Base-by-base conservation (phyloP, 495 filamentous ascomycete genomes). In the Aspergillus nidulans region DNA sequence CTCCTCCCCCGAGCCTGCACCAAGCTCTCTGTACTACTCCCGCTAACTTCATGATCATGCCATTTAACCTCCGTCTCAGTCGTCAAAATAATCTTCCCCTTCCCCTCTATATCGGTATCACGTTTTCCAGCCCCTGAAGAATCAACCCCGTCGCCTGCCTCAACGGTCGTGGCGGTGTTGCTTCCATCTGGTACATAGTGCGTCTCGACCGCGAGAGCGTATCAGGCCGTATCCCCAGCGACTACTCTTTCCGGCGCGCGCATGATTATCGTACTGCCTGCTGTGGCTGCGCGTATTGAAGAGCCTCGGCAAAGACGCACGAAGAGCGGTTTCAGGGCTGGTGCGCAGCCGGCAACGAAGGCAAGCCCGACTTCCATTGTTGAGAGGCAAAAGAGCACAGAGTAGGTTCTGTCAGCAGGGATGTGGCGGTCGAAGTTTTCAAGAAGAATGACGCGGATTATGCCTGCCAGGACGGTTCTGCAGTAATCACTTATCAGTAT, bases 361-460 rank as follows among this genome's bases (percentile, higher is more conserved):
- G 74, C 74, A 2, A 81, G 59, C 56, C 79, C 77, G 9, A 72
- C 72, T 57, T 80, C 78, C 26, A 81, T 73, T 25, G 69, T 77
- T 0, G 74, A 78, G 3, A 70, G 72, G 16, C 72, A 69, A 53
- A 79, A 80, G 9, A 73, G 67, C 19, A 79, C 70, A 55, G 70
- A 66, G 52, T 65, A 57, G 6, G 57, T 60, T n/a, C 3, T n/a
- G n/a, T 32, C 47, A 6, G 23, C 25, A 3, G 55, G 43, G 16
- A 57, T 10, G 20, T 58, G 49, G 26, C 54, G 53, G 28, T 65
- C 50, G 45, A 52, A 63, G 5, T 38, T 30, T 20, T 60, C 54
- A 10, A 60, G 51, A 21, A 65, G 60, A 13, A 55, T 53, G 3
- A 58, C 28, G 23, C 54, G 58, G 36, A 60, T 39, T 38, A 60